phyloP scores from a whole-genome alignment of 495 filamentous ascomycete species.

The Amniculicola lignicola region DNA sequence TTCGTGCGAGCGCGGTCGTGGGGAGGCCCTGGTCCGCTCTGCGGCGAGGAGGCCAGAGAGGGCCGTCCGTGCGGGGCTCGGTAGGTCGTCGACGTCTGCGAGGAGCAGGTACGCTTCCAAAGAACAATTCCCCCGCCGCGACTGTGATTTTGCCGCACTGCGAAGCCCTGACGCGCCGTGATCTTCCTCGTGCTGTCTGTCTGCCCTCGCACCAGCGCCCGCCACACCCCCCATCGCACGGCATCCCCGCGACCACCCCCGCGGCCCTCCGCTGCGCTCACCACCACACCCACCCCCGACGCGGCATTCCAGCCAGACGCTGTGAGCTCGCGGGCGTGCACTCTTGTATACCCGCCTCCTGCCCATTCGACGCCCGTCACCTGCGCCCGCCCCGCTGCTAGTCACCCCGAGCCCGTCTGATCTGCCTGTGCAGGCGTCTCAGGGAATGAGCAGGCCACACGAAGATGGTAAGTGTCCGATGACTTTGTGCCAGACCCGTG shows the following conservation, averaged over 20 bases:
- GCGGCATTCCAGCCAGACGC: neutral
- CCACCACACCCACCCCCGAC: neutral
- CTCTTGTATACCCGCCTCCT: neutral
- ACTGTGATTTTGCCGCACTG: too few relatives aligned
- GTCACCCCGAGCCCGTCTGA: constrained; percentile 7
- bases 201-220: too few relatives aligned
- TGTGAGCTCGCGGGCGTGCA: too few relatives aligned
- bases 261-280: neutral
- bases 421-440: constrained; percentile 13
- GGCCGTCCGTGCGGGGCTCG: too few relatives aligned
- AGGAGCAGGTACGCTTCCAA: too few relatives aligned
- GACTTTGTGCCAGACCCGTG: constrained; percentile 1
- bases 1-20: too few relatives aligned
- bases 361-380: constrained; percentile 4
- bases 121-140: too few relatives aligned
- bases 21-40: too few relatives aligned
- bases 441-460: constrained; percentile 36
- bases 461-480: constrained; percentile 31
- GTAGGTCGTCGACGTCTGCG: too few relatives aligned
- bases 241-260: neutral
- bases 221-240: neutral
- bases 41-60: too few relatives aligned
- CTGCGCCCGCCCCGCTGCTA: neutral
- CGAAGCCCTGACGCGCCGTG: too few relatives aligned
- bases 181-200: too few relatives aligned